These are phyloP conservation scores for Suillus brevipes DNA, from an alignment of 768 basidiomycete genomes.

Conservation along the genomic window DNA sequence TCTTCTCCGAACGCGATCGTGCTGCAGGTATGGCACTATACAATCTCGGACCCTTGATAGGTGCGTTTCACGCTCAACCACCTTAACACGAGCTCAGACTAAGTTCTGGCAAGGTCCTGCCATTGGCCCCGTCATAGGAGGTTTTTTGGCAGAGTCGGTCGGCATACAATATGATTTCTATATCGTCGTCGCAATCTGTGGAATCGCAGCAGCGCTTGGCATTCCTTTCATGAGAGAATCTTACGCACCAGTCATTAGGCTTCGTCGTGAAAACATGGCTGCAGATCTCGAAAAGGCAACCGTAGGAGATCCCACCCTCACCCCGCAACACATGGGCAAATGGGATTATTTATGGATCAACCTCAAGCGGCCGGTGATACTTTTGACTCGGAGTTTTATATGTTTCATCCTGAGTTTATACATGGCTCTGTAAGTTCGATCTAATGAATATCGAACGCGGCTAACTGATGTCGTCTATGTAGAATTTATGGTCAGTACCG, in stretches of 20 bases:
- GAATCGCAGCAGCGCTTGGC: background rate
- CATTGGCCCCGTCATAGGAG: conserved; percentile 31
- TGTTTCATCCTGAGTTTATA: conserved; percentile 74
- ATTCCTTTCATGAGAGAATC: conserved; percentile 68
- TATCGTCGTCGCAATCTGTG: background rate
- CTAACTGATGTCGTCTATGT: conserved; percentile 1
- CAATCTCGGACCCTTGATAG: conserved; percentile 62
- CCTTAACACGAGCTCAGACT: conserved; percentile 11
- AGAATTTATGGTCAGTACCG: conserved; percentile 57
- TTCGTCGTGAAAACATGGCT: conserved; percentile 39
- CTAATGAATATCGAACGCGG: background rate
- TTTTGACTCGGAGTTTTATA: conserved; percentile 62
- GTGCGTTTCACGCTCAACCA: conserved; percentile 21
- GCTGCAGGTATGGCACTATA: conserved; percentile 73
- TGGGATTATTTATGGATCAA: conserved; percentile 49
- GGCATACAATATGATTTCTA: background rate
- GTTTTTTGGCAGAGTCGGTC: background rate
- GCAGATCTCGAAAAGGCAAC: conserved; percentile 48
- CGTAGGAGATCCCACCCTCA: conserved; percentile 29
- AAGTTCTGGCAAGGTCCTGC: conserved; percentile 44
- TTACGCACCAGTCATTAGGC: conserved; percentile 69
- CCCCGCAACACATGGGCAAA: conserved; percentile 22
- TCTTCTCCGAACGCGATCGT: conserved; percentile 51
- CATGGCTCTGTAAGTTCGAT: conserved; percentile 64
- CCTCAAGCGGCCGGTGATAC: conserved; percentile 50